Percentiles rank a stretch among this genome's conserved stretches.
Conservation (phyloP, 2,329 filamentous ascomycete species). For the Neonectria hederae region DNA sequence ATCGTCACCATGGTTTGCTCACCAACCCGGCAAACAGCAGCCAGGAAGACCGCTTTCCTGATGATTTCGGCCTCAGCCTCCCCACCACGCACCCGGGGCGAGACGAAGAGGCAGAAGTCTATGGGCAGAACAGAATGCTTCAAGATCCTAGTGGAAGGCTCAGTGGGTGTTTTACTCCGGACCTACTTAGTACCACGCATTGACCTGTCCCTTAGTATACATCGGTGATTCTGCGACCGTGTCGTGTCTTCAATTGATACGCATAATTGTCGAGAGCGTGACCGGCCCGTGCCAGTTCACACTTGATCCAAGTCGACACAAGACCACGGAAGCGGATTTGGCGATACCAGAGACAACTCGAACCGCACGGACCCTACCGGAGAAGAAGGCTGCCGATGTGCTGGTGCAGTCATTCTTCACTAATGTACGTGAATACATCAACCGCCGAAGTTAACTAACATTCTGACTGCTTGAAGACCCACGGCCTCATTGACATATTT, state of each 20-base stretch:
- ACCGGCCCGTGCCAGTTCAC: conserved; percentile 67
- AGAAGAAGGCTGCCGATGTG: conserved; percentile 62
- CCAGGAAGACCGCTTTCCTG: neutral
- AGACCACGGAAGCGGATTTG: conserved; percentile 48
- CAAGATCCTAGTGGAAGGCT: conserved; percentile 67
- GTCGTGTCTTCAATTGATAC: conserved; percentile 68
- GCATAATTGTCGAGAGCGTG: conserved; percentile 66
- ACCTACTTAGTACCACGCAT: neutral
- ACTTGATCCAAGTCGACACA: conserved; percentile 64
- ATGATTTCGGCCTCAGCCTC: conserved; percentile 37
- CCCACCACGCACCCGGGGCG: conserved; percentile 51
- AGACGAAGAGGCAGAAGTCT: conserved; percentile 66
- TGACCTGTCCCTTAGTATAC: conserved; percentile 56
- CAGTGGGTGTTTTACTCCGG: conserved; percentile 51
- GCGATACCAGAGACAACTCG: neutral
- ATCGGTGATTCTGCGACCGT: conserved; percentile 71
- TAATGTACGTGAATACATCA: conserved; percentile 56
- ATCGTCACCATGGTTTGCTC: neutral
- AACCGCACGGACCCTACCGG: conserved; percentile 53
- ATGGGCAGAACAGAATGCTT: conserved; percentile 66
- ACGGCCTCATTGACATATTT: conserved; percentile 69
- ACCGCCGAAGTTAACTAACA: neutral
- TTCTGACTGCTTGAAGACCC: conserved; percentile 54
- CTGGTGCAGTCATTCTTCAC: conserved; percentile 62
- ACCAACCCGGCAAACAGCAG: neutral